Evolutionary conservation across 1,139 yeast species (phyloP).

Genomic region (Zygoascus hellenicus): DNA sequence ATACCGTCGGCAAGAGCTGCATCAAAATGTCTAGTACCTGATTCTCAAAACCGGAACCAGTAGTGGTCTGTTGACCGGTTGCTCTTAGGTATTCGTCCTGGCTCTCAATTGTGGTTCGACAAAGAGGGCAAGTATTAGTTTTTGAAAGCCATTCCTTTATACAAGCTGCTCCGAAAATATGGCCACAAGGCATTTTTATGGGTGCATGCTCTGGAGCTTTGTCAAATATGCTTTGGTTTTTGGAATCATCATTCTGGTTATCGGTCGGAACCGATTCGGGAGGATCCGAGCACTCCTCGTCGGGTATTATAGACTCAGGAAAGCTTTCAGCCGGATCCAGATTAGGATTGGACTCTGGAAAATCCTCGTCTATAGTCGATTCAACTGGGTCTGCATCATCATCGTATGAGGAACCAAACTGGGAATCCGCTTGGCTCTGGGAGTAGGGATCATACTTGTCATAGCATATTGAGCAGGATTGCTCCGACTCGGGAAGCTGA

Average conservation of each 20-base stretch:
- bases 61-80: slow-evolving; percentile 20
- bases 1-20: slow-evolving; percentile 6
- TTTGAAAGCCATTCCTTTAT: slow-evolving; percentile 66
- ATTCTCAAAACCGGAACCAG: slow-evolving; percentile 4
- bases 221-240: neutral
- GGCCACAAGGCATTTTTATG: slow-evolving; percentile 73
- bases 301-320: slow-evolving; percentile 9
- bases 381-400: neutral
- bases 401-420: neutral
- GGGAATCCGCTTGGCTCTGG: too few species aligned
- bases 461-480: slow-evolving; percentile 34
- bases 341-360: neutral
- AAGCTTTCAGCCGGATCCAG: neutral
- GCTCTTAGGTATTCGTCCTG: slow-evolving; percentile 25
- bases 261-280: slow-evolving; percentile 16
- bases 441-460: slow-evolving; percentile 23
- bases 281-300: slow-evolving; percentile 15
- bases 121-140: slow-evolving; percentile 72
- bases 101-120: slow-evolving; percentile 53
- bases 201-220: slow-evolving; percentile 47
- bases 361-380: neutral
- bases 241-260: slow-evolving; percentile 8
- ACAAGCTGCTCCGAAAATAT: slow-evolving; percentile 70
- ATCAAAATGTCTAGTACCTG: slow-evolving; percentile 1
- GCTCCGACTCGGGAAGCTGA: slow-evolving; percentile 26